These are phyloP conservation scores for Melocanna baccifera DNA, from an alignment of 176 grass and related monocot genomes.

Conservation along the genomic window DNA sequence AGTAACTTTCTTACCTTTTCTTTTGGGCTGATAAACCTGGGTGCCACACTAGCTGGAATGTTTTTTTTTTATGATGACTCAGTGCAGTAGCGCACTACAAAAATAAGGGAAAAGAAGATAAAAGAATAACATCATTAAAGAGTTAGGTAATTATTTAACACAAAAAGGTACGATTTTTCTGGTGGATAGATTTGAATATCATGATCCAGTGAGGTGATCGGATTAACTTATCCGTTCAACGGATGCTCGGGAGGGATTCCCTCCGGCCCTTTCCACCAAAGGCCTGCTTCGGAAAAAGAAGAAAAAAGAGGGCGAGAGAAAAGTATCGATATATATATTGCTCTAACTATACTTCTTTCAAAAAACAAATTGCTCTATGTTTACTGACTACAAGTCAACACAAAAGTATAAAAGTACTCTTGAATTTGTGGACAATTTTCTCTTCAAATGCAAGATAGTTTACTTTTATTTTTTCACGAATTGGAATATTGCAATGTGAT, in stretches of 20 bases:
- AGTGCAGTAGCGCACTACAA: background rate
- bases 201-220: background rate
- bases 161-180: background rate
- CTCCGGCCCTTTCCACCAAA: background rate
- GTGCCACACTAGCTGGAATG: background rate
- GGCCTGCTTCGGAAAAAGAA: background rate
- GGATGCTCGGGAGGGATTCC: background rate
- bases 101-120: background rate
- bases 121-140: background rate
- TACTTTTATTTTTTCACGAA: background rate
- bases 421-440: background rate
- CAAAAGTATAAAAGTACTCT: background rate
- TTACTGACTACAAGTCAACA: background rate
- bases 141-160: background rate
- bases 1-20: background rate
- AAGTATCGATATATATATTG: background rate
- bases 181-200: conserved; percentile 15
- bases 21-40: background rate
- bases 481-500: background rate
- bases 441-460: background rate
- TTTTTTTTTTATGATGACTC: background rate
- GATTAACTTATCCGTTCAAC: background rate
- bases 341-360: background rate
- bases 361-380: background rate
- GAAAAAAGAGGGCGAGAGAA: background rate